Base-by-base conservation (phyloP, 1,139 yeast species). In the Yamadazyma pseudoaaseri region DNA sequence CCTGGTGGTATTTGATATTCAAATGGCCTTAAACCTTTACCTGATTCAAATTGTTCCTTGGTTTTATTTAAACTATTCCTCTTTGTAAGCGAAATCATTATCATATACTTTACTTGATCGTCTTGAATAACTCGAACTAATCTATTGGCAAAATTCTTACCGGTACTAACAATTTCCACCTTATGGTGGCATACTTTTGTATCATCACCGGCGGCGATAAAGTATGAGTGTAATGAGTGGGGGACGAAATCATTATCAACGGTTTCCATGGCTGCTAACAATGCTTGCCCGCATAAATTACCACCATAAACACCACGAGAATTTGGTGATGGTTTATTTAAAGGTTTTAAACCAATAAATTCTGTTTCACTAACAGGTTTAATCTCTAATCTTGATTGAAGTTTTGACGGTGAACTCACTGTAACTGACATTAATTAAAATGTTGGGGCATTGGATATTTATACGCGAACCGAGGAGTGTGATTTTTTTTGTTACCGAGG, bases 271-370 rank as follows among this genome's bases (percentile, higher is more conserved):
- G 70, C 73, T 16, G 56, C 73, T 9, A 65, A 37, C 15, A 69
- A 40, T 5, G 70, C 63, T 47, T 69, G 74, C 6, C 64, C 73
- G 27, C 65, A 66, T 14, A 68, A 43, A 35, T 60, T 58, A 0
- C 74, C 75, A 2, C 73, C 74, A 38, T 54, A 69, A 3, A 58
- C 72, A 4, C 73, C 73, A 30, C 70, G 51, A 3, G 65, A 49
- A 5, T 39, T 41, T 2, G 51, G 47, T 3, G 48, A 39, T 2
- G 72, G 71, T 39, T 66, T 65, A 6, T 41, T 33, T 26, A 67
- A 52, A 1, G 71, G 69, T n/a, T 36, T 39, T 7, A 50, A 38
- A 3, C 70, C 70, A 26, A 42, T 45, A 44, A 43, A 68, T 25
- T 47, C 48, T 20, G 42, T 38, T 1, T 50, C 51, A 1, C 49